Evolutionary conservation across 2,329 filamentous ascomycete genomes (phyloP), one percentile per base, ranked within the genome.

Genomic region (Colletotrichum filicis): DNA sequence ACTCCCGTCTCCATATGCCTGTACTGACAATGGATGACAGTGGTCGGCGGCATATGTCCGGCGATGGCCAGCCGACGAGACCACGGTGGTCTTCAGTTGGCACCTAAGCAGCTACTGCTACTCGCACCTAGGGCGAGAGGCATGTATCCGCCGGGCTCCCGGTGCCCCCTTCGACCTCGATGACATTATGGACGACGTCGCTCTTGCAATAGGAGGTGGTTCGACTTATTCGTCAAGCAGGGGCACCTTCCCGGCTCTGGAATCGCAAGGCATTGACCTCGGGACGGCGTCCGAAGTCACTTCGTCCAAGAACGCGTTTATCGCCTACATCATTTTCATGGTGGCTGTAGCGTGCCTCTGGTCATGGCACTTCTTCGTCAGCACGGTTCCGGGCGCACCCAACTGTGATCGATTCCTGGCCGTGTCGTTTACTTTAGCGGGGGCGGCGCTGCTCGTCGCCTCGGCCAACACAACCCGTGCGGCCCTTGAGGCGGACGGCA

Each of bases 61-160:
- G 19, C 60, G 22, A 2, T n/a, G 30, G 11, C 61, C 53, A 14
- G 56, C 24, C 26, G 32, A 28, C 49, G 42, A 52, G 32, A 71
- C 46, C 35, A 71, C 69, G 4, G 62, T 71, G 37, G 37, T 35
- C 32, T 19, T 68, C 14, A 57, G 55, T n/a, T 71, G 69, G 64
- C 67, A 59, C 30, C 12, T 71, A 22, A 63, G 64, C 52, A 71
- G 69, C 65, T 52, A 16, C 32, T 71, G 69, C 52, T 71, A 61
- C 37, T 30, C 35, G 9, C 1, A 24, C 12, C 9, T 5, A 30
- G 26, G 11, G 14, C 52, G 19, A 30, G 59, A 26, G 66, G 19
- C 58, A n/a, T 72, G 70, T 32, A 11, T 69, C 3, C 66, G 53
- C 59, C 37, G 66, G n/a, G 46, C 4, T 9, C 66, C 59, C 24